Percentiles rank a stretch among this genome's conserved stretches.
phyloP scores from a whole-genome alignment of 148 eudicot species.

The Vaccinium corymbosum region DNA sequence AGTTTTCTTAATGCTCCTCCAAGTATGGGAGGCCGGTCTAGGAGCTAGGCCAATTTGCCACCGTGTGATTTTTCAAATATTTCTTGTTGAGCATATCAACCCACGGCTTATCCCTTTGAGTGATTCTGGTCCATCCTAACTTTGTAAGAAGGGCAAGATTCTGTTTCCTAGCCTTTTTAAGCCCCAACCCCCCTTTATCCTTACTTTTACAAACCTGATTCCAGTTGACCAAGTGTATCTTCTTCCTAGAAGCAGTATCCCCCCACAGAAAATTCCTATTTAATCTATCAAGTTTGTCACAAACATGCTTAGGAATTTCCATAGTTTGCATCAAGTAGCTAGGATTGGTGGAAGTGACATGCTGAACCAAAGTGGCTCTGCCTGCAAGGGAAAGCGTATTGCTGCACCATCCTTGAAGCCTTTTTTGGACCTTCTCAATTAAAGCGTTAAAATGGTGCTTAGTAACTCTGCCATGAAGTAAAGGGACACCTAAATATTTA shows the following conservation, averaged over 20 bases:
- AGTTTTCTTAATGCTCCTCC: neutral
- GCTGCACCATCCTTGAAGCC: neutral
- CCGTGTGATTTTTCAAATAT: neutral
- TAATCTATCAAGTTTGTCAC: neutral
- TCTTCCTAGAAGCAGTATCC: neutral
- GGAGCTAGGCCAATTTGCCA: neutral
- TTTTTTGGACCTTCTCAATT: too few relatives aligned
- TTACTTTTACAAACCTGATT: neutral
- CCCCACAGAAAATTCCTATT: neutral
- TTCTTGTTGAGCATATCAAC: too few relatives aligned
- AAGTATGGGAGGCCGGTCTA: neutral
- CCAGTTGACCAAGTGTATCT: neutral
- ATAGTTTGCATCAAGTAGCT: neutral
- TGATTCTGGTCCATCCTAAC: neutral
- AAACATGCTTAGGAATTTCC: neutral
- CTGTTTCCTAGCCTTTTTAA: neutral
- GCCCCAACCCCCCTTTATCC: neutral
- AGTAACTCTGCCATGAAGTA: neutral
- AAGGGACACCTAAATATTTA: neutral
- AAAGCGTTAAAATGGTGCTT: too few relatives aligned
- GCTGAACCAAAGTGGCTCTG: neutral
- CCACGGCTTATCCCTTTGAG: neutral
- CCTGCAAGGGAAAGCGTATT: neutral
- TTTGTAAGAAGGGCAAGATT: neutral
- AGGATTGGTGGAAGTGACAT: neutral